Base-by-base conservation (phyloP, 495 filamentous ascomycete genomes). In the Lepraria neglecta region DNA sequence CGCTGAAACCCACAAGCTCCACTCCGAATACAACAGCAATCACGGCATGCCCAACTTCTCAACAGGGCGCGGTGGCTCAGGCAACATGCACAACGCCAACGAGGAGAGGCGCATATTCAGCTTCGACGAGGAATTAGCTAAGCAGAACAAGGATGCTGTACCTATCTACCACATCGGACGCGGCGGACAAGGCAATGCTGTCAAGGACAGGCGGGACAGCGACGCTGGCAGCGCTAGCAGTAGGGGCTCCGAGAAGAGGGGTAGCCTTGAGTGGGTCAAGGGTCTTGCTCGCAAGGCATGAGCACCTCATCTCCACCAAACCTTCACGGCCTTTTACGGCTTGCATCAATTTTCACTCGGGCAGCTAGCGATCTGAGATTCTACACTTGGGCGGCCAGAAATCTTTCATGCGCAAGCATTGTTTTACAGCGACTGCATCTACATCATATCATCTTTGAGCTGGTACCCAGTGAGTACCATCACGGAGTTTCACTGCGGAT, bases 41-140 rank as follows among this genome's bases (percentile, higher is more conserved):
- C 69, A 68, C 77, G 70, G 73, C 77, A 62, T 74, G 67, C 56
- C 67, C 48, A 76, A 77, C 68, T 95, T 87, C 83, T 82, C 80
- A 68, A 84, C 85, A 17, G 92, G 94, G 65, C 87, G 92, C 40
- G 94, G 94, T 53, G 94, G 94, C 38, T 90, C 87, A 50, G 94
- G 94, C 65, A 98, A 97, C 75, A 80, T 91, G 62, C 87, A 89
- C 77, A 76, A 77, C 63, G 75, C 79, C 64, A 67, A 67, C 40
- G 79, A 82, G 69, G 84, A 87, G 66, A 84, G 87, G 48, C 81
- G 88, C 64, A 84, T 90, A 67, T 88, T 96, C 78, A 87, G 82
- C 62, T 94, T 97, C 76, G 90, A 96, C 74, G 92, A 97, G 79
- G 92, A 97, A 72, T 84, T 92, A 61, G 86, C 87, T 63, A 72